Percentiles rank a stretch among this genome's conserved stretches.
Conservation (phyloP, 306 rosid genomes). For the Cucumis hystrix region DNA sequence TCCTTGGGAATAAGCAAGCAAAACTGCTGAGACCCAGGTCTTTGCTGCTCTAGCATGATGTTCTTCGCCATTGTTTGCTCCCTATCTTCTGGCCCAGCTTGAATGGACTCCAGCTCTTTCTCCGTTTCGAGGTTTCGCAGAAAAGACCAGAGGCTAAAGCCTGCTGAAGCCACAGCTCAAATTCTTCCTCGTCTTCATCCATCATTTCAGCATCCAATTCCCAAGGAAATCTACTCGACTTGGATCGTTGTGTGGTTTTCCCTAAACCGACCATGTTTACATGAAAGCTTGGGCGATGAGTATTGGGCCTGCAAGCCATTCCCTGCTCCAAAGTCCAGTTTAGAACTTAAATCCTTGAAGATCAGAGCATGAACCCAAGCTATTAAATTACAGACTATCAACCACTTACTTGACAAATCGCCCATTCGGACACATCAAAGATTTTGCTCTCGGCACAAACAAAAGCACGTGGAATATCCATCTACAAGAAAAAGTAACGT, state of each 20-base stretch:
- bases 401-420: conserved; percentile 84
- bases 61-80: conserved; percentile 91
- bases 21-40: neutral
- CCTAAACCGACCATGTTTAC: conserved; percentile 98
- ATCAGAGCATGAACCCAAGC: neutral
- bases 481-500: conserved; percentile 23
- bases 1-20: neutral
- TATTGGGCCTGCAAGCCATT: conserved; percentile 98
- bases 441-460: conserved; percentile 97
- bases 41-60: conserved; percentile 45
- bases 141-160: conserved; percentile 91
- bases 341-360: neutral
- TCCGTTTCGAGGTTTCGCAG: conserved; percentile 75
- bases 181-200: conserved; percentile 91
- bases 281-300: conserved; percentile 90
- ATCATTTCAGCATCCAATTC: conserved; percentile 92
- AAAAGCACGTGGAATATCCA: conserved; percentile 94
- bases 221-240: conserved; percentile 85
- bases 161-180: conserved; percentile 91
- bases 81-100: conserved; percentile 68
- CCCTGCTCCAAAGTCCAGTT: conserved; percentile 35
- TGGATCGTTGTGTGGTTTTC: conserved; percentile 57
- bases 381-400: neutral
- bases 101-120: conserved; percentile 99
- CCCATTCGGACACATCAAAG: conserved; percentile 99